Evolutionary conservation across 2,329 filamentous ascomycete genomes (phyloP), one percentile per base, ranked within the genome.

Genomic region (Orbilia blumenaviensis): DNA sequence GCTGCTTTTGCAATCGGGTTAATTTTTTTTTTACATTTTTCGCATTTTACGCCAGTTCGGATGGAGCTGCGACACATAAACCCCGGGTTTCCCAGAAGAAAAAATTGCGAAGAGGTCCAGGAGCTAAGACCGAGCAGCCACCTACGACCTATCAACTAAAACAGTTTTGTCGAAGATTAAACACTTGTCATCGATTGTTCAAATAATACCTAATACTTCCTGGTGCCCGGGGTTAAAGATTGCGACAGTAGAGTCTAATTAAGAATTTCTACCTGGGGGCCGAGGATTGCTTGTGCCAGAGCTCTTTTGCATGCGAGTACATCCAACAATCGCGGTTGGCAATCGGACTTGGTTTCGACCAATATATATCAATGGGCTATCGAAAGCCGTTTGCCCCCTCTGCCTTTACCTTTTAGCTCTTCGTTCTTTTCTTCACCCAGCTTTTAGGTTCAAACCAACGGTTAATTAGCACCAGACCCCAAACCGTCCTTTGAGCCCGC

Each of bases 81-180:
- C 18, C 63, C 41, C 50, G 32, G 38, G 16, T 21, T 44, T 42
- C 41, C 34, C 42, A 46, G 42, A 66, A 73, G 34, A 41, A 67
- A 74, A 75, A 75, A 75, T 75, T 75, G 71, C 71, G 71, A 75
- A 58, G 44, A 54, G 34, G 10, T 18, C 41, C 14, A 32, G 61
- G 54, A 52, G 66, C 44, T 36, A 66, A 56, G 23, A 25, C 32
- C 62, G 29, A 66, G 50, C 29, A 38, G 41, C 5, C 52, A 34
- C 38, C 46, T 52, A 10, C 58, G 25, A 29, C 50, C 66, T 52
- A 18, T 21, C 38, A 54, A 48, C 66, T 56, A 54, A 48, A 68
- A 63, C 66, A 4, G 36, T 56, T 32, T 46, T 41, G 36, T 66
- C 14, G 44, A 66, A 23, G 34, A 62, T 52, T 48, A 48, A 46